Conservation (phyloP, 768 basidiomycete genomes). For the Suillus weaverae region DNA sequence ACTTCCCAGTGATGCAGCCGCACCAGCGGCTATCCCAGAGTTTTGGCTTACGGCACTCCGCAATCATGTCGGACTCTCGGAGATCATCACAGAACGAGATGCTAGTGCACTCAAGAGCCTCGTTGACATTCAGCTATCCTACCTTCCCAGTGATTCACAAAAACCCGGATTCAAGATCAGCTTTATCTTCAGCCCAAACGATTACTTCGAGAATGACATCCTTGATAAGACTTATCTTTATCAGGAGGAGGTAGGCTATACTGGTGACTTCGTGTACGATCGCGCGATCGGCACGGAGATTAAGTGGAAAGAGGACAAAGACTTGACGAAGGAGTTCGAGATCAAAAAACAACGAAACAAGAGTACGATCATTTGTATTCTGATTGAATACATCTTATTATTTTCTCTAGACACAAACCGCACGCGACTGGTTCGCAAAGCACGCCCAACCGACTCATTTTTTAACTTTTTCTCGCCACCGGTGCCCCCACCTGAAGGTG, state of each 20-base stretch:
- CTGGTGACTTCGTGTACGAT: conserved; percentile 96
- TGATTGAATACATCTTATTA: conserved; percentile 6
- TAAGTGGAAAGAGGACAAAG: conserved; percentile 98
- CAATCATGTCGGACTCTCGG: conserved; percentile 84
- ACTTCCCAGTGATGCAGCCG: conserved; percentile 53
- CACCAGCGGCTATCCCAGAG: conserved; percentile 66
- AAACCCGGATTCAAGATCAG: conserved; percentile 91
- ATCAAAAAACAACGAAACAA: conserved; percentile 99
- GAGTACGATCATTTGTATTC: conserved; percentile 49
- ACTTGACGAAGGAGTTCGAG: conserved; percentile 95
- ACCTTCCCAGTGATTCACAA: conserved; percentile 61
- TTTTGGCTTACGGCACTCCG: conserved; percentile 98
- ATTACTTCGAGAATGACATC: conserved; percentile 81
- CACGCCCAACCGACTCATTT: conserved; percentile 90
- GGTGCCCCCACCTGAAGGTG: conserved; percentile 66
- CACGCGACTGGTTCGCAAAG: conserved; percentile 81
- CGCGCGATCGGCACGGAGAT: conserved; percentile 89
- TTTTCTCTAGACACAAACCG: conserved; percentile 69
- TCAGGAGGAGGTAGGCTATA: conserved; percentile 89
- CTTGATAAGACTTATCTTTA: conserved; percentile 96
- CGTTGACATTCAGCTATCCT: conserved; percentile 76
- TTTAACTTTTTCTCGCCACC: conserved; percentile 98
- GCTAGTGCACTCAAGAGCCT: conserved; percentile 82
- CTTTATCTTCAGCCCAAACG: conserved; percentile 81
- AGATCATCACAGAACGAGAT: conserved; percentile 93